Evolutionary conservation across 1,284 basidiomycete species (phyloP).

Genomic region (Xerocomus nothofagi): DNA sequence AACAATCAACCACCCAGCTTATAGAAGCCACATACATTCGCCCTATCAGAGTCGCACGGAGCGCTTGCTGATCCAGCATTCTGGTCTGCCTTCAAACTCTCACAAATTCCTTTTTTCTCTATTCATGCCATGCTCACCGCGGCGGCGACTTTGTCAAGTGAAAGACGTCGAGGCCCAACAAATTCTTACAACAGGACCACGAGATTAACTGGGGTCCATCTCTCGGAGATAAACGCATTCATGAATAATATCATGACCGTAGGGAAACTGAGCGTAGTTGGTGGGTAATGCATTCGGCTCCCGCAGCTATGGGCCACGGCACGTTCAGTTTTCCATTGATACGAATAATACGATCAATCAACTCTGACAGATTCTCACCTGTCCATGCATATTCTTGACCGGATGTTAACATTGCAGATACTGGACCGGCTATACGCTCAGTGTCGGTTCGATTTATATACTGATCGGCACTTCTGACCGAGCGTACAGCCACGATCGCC

Average conservation of each 20-base stretch:
- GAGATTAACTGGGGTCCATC: too few relatives aligned
- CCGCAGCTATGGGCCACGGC: not conserved
- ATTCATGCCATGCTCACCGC: not conserved
- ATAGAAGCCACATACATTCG: not conserved
- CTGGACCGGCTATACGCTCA: not conserved
- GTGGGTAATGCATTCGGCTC: too few relatives aligned
- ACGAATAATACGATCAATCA: too few relatives aligned
- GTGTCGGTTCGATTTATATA: not conserved
- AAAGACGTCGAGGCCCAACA: not conserved
- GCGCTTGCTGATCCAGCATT: not conserved
- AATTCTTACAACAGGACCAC: not conserved
- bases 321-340: not conserved
- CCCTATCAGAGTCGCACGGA: not conserved
- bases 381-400: not conserved
- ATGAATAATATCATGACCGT: not conserved
- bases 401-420: not conserved
- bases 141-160: not conserved
- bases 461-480: too few relatives aligned
- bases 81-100: not conserved
- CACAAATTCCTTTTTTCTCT: not conserved
- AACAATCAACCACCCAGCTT: not conserved
- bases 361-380: not conserved
- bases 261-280: not conserved
- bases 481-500: not conserved
- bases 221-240: not conserved